Base-by-base conservation (phyloP, 2,329 filamentous ascomycete genomes). In the Penicillium brevicompactum region DNA sequence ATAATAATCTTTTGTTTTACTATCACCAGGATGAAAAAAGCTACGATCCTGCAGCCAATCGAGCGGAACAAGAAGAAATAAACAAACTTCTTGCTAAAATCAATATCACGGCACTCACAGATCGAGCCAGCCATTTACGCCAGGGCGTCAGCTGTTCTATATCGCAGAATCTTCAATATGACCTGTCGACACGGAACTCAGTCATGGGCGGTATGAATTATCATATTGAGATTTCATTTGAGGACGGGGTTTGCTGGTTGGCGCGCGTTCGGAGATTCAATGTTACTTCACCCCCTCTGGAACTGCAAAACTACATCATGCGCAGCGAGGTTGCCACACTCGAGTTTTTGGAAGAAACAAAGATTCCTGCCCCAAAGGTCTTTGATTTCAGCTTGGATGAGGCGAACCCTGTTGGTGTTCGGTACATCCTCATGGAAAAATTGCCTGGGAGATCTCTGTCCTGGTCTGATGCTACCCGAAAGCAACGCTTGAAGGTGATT, bases 151-250 rank as follows among this genome's bases (percentile, higher is more conserved):
- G 61, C 18, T 78, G 74, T 51, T 69, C 65, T n/a, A 64, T 73
- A n/a, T 62, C 68, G 11, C 64, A 69, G 18, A n/a, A 18, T 22
- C 67, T 77, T 32, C 58, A 66, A n/a, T 75, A 78, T 67, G 68
- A 76, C 51, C 64, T 61, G 61, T 58, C 59, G 3, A 71, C 56
- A 21, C 67, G 64, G 45, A 70, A 61, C 37, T 72, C 73, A 5
- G 68, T 78, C 0, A 80, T 80, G 73, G 76, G 76, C 1, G 74
- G 75, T 2, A 76, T 75, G 72, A 79, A 80, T 57, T 80, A 75
- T 59, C 75, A 80, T 56, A 58, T 77, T 40, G 70, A 76, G 37
- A 61, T 80, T 47, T 53, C 46, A 6, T 81, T 81, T 55, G 69
- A 77, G 5, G 77, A 80, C 59, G 74, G 74, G 40, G 57, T 76